Base-by-base conservation (phyloP, 164 flowering plant genomes). In the Cinnamomum micranthum region DNA sequence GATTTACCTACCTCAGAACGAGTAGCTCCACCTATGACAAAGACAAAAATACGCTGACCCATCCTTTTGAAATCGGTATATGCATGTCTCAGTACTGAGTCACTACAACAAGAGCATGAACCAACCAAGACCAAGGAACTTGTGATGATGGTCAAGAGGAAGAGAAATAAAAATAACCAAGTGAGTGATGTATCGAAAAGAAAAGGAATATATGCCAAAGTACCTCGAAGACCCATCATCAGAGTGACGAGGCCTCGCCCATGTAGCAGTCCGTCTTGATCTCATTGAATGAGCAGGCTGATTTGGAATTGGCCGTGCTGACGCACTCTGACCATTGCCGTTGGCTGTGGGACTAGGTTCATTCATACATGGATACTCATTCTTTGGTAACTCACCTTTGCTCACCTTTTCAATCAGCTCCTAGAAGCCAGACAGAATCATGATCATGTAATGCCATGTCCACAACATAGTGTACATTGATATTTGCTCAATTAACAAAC, bases 1-100 rank as follows among this genome's bases (percentile, higher is more conserved):
- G 13, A 70, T 35, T 12, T 63, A 15, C 63, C 12, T 84, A 96
- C 99, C 97, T 96, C 99, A 2, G 98, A 96, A 77, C 99, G 89
- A 41, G 99, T 94, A 71, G 98, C 97, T 77, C 99, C 99, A 75
- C 99, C 99, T 0, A 96, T 82, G n/a, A 96, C 90, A 79, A 96
- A 94, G 52, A 96, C 88, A 84, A 96, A 96, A 65, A 96, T 88
- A 20, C 99, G 93, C 71, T 82, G 88, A 24, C 98, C 99, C 98
- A 94, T 91, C 85, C 85, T 92, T 85, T 92, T 94, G 69, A 86
- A 82, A 78, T 96, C 98, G 74, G 88, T 91, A 23, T 97, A 88
- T 50, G 88, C 87, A 77, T 87, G 87, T 80, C 87, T 88, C 77
- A 96, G 80, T 66, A 91, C 71, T 4, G 98, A 92, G 80, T 96